These are phyloP conservation scores for Saccharomyces pastorianus DNA, from an alignment of 1,139 yeast genomes.

Conservation along the genomic window DNA sequence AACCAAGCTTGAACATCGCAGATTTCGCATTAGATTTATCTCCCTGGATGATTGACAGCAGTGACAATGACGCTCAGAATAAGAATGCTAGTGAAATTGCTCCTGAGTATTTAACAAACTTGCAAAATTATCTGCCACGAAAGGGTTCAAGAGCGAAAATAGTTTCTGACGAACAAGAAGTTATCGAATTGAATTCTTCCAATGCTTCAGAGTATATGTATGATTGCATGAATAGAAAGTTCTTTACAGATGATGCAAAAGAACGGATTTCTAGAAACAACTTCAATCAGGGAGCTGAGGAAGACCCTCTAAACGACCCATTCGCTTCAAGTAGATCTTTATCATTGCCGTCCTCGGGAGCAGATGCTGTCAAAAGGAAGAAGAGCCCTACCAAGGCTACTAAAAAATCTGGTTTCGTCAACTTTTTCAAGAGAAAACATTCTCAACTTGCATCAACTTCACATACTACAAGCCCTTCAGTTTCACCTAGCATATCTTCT, in stretches of 20 bases:
- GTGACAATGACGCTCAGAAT: slow-evolving; percentile 3
- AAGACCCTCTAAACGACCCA: slow-evolving; percentile 1
- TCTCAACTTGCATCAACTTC: slow-evolving; percentile 1
- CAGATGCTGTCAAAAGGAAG: slow-evolving; percentile 3
- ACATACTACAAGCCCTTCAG: background rate
- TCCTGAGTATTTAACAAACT: background rate
- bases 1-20: slow-evolving; percentile 26
- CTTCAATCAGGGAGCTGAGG: slow-evolving; percentile 5
- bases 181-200: slow-evolving; percentile 10
- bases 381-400: slow-evolving; percentile 5
- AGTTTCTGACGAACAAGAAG: slow-evolving; percentile 12
- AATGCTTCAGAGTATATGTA: slow-evolving; percentile 14
- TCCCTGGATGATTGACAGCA: slow-evolving; percentile 16
- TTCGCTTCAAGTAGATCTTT: background rate
- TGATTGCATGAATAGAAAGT: slow-evolving; percentile 21
- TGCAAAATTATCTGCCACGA: background rate
- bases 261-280: background rate
- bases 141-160: slow-evolving; percentile 9
- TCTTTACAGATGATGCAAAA: slow-evolving; percentile 6
- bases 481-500: background rate
- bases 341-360: background rate
- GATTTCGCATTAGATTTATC: slow-evolving; percentile 24
- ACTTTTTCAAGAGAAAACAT: slow-evolving; percentile 17
- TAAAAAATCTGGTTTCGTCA: slow-evolving; percentile 15
- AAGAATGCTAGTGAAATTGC: background rate